Evolutionary conservation across 768 basidiomycete genomes (phyloP).

Genomic region (Termitomyces sp.): DNA sequence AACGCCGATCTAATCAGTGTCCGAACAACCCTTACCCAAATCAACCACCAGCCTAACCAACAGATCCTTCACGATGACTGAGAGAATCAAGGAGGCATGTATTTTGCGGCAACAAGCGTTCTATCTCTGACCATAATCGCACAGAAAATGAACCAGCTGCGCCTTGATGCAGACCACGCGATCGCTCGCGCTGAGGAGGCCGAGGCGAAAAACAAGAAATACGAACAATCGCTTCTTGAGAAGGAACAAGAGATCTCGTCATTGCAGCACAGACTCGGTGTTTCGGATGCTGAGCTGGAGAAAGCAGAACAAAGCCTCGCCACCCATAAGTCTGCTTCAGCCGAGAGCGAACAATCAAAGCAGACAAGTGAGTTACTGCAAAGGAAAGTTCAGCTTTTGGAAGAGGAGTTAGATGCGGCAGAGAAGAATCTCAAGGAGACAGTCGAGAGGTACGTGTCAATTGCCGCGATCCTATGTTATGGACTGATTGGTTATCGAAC

Average conservation of each 20-base stretch:
- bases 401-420: constrained; percentile 92
- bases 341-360: constrained; percentile 70
- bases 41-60: constrained; percentile 5
- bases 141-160: constrained; percentile 76
- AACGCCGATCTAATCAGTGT: constrained; percentile 33
- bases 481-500: constrained; percentile 19
- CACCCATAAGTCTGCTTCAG: constrained; percentile 61
- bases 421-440: constrained; percentile 98
- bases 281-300: constrained; percentile 68
- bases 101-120: not conserved
- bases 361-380: constrained; percentile 68
- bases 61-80: constrained; percentile 36
- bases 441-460: constrained; percentile 80
- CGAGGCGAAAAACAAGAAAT: constrained; percentile 79
- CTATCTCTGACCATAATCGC: constrained; percentile 28
- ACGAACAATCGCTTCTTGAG: constrained; percentile 69
- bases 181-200: constrained; percentile 83
- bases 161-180: constrained; percentile 82
- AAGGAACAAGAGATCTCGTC: constrained; percentile 88
- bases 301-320: constrained; percentile 64
- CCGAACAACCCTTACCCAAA: constrained; percentile 29
- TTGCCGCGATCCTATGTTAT: not conserved
- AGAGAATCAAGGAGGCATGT: constrained; percentile 52
- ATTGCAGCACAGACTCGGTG: constrained; percentile 64
- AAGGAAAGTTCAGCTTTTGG: constrained; percentile 87